Percentiles rank a stretch among this genome's conserved stretches.
phyloP scores from a whole-genome alignment of 176 grass and related monocot species.

The Musa itinerans region DNA sequence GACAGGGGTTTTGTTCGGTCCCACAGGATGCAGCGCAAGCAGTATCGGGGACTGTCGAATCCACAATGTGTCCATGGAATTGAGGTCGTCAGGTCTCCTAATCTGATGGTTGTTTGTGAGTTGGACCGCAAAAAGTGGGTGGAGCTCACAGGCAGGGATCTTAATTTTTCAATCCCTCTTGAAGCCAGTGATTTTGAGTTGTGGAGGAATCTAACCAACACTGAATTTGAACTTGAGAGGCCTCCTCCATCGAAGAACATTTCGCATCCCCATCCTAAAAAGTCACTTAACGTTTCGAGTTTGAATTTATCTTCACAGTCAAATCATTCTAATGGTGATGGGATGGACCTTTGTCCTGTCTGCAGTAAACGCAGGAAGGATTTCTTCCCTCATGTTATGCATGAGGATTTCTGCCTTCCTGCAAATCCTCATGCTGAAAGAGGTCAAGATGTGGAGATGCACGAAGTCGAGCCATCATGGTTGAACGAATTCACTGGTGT shows the following conservation, averaged over 20 bases:
- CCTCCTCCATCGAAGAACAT: conserved; percentile 29
- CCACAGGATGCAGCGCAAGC: conserved; percentile 89
- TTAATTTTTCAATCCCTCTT: conserved; percentile 60
- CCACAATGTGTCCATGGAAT: conserved; percentile 91
- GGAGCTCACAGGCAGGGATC: conserved; percentile 69
- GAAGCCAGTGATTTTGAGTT: conserved; percentile 85
- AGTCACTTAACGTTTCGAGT: conserved; percentile 51
- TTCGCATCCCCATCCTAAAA: conserved; percentile 44
- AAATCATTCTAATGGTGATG: conserved; percentile 57
- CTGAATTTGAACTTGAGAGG: conserved; percentile 75
- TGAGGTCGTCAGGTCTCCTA: conserved; percentile 58
- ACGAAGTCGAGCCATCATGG: conserved; percentile 45
- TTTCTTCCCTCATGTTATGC: conserved; percentile 37
- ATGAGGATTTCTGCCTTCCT: conserved; percentile 69
- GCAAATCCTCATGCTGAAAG: conserved; percentile 32
- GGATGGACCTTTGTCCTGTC: conserved; percentile 75
- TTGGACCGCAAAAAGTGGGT: conserved; percentile 72
- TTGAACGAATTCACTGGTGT: conserved; percentile 54
- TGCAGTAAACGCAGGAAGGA: conserved; percentile 76
- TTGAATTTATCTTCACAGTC: conserved; percentile 76
- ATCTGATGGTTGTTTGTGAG: conserved; percentile 44
- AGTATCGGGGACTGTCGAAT: conserved; percentile 81
- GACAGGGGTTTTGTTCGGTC: conserved; percentile 80
- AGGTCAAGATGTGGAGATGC: conserved; percentile 60
- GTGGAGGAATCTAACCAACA: conserved; percentile 72